Evolutionary conservation across 2,329 filamentous ascomycete species (phyloP).

Genomic region (Dothidotthia symphoricarpi): DNA sequence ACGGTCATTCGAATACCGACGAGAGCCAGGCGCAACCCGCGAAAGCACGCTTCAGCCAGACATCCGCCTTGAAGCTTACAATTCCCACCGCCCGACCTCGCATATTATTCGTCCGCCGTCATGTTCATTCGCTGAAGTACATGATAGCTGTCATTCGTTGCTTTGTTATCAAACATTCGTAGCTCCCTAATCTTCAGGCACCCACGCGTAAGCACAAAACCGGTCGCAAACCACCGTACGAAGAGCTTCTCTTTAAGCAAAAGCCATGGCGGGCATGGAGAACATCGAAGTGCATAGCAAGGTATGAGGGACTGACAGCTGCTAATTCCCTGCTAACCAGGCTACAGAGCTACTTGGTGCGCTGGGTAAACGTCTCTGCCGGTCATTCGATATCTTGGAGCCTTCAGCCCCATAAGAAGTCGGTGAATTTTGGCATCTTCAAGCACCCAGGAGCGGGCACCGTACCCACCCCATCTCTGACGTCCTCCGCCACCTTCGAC

Average conservation of each 20-base stretch:
- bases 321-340: slow-evolving; percentile 3
- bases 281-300: slow-evolving; percentile 97
- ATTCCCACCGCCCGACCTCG: slow-evolving; percentile 2
- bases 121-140: slow-evolving; percentile 19
- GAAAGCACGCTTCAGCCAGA: slow-evolving; percentile 8
- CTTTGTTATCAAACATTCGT: background rate
- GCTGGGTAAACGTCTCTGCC: slow-evolving; percentile 90
- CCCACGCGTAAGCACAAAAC: background rate
- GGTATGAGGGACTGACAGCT: slow-evolving; percentile 55
- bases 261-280: slow-evolving; percentile 85
- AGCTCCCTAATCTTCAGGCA: background rate
- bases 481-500: slow-evolving; percentile 34
- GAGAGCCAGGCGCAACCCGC: slow-evolving; percentile 4
- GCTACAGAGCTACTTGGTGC: slow-evolving; percentile 87
- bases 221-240: background rate
- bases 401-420: slow-evolving; percentile 96
- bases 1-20: background rate
- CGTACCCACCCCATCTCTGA: slow-evolving; percentile 44
- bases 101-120: slow-evolving; percentile 6
- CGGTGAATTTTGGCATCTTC: slow-evolving; percentile 96
- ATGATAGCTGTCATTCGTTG: slow-evolving; percentile 5
- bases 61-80: slow-evolving; percentile 9
- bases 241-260: background rate
- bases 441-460: slow-evolving; percentile 82
- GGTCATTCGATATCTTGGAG: slow-evolving; percentile 96